Percentiles rank a stretch among this genome's conserved stretches.
Conservation (phyloP, 306 rosid species). For the Citrullus amarus region DNA sequence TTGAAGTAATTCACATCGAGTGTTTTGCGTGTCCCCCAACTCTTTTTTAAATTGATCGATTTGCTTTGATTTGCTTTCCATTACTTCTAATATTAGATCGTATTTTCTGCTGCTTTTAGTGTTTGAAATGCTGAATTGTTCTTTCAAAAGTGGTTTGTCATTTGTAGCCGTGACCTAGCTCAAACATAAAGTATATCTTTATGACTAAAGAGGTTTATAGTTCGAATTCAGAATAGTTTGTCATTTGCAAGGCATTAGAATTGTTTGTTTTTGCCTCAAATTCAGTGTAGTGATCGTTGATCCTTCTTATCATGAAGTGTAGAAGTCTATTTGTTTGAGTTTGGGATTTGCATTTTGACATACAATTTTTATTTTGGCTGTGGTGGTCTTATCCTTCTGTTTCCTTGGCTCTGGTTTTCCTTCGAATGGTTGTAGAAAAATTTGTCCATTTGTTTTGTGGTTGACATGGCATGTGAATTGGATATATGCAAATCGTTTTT, state of each 20-base stretch:
- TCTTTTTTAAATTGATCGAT: neutral
- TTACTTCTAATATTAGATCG: neutral
- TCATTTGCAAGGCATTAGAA: neutral
- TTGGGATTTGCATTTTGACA: neutral
- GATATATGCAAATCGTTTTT: neutral
- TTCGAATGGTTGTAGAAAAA: neutral
- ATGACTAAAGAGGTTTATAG: too few species aligned
- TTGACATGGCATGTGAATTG: neutral
- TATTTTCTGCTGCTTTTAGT: neutral
- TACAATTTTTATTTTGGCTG: neutral
- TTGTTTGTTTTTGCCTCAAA: neutral
- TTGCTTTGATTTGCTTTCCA: neutral
- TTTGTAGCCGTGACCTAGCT: too few species aligned
- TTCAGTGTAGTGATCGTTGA: neutral
- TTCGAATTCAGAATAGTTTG: too few species aligned
- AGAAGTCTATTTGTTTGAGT: neutral
- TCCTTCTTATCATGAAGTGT: neutral
- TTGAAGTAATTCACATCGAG: neutral
- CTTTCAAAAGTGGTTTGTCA: neutral
- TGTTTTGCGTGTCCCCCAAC: neutral
- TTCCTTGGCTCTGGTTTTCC: neutral
- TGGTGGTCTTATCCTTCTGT: neutral
- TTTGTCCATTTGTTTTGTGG: neutral
- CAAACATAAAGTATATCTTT: too few species aligned
- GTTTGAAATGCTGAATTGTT: neutral